A percentile compares a stretch with the other conserved stretches of the same genome.
Evolutionary conservation across 495 filamentous ascomycete genomes (phyloP).

Genomic region (Letharia lupina): DNA sequence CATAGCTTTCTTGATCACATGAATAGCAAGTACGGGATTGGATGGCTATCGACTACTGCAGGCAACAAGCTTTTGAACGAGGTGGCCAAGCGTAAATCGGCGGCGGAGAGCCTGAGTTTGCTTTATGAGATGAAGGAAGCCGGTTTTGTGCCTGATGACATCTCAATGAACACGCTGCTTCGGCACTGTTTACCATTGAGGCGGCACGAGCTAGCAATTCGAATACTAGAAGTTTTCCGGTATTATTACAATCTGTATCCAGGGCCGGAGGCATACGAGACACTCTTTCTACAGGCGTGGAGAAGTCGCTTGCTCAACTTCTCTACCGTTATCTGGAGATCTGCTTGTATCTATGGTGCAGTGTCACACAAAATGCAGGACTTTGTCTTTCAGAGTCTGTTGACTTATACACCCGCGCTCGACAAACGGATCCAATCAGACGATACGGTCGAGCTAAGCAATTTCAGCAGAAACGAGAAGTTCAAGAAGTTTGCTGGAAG

Average conservation of each 20-base stretch:
- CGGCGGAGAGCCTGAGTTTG: constrained; percentile 9
- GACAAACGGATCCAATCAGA: neutral
- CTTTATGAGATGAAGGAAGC: constrained; percentile 18
- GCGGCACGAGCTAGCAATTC: constrained; percentile 10
- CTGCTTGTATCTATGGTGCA: constrained; percentile 37
- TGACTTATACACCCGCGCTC: neutral
- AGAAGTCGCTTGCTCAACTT: constrained; percentile 34
- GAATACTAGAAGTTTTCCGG: constrained; percentile 15
- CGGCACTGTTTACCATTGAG: constrained; percentile 12
- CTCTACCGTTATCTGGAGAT: constrained; percentile 42
- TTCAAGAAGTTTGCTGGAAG: constrained; percentile 7
- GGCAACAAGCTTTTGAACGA: constrained; percentile 35
- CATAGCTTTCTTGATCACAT: constrained; percentile 33
- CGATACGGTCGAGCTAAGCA: neutral
- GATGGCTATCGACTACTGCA: constrained; percentile 32
- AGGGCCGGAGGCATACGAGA: constrained; percentile 9
- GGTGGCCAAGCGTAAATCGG: constrained; percentile 11
- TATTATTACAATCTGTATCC: constrained; percentile 10
- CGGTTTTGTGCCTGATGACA: constrained; percentile 13
- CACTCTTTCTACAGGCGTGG: constrained; percentile 38
- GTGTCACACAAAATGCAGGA: constrained; percentile 33
- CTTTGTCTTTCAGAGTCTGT: constrained; percentile 23
- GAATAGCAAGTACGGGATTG: constrained; percentile 26
- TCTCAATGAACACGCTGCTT: constrained; percentile 20
- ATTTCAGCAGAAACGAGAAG: neutral